A percentile compares a stretch with the other conserved stretches of the same genome.
Evolutionary conservation across 179 eudicot genomes (phyloP).

Genomic region (Spinacia oleracea): DNA sequence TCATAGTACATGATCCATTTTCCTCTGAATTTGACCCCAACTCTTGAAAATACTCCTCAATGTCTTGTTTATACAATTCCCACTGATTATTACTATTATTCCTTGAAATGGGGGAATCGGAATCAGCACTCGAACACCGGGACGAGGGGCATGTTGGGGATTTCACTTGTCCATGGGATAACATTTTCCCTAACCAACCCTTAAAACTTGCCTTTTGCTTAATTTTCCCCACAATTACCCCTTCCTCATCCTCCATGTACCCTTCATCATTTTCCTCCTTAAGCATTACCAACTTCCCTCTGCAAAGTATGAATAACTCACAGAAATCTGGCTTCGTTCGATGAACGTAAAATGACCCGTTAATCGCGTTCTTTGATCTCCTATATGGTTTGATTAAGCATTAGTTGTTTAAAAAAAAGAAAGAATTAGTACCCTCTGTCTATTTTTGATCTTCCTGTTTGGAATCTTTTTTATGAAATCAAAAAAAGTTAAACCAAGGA

Average conservation of each 20-base stretch:
- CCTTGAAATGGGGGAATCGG: slow-evolving; percentile 34
- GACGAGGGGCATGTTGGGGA: slow-evolving; percentile 30
- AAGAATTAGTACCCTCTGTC: not conserved
- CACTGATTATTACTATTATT: slow-evolving; percentile 33
- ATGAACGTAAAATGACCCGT: slow-evolving; percentile 48
- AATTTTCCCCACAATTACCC: slow-evolving; percentile 45
- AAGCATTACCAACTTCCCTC: slow-evolving; percentile 54
- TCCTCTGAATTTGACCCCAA: slow-evolving; percentile 36
- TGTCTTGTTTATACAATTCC: slow-evolving; percentile 51
- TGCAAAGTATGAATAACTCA: slow-evolving; percentile 49
- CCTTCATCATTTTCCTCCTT: slow-evolving; percentile 57
- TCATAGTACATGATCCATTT: slow-evolving; percentile 21
- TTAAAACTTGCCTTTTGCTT: slow-evolving; percentile 44
- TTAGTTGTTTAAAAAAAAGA: not conserved
- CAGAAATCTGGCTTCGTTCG: slow-evolving; percentile 68
- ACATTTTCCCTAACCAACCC: slow-evolving; percentile 55
- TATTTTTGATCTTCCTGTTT: too few species aligned
- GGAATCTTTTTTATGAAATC: too few species aligned
- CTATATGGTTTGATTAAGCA: slow-evolving; percentile 32
- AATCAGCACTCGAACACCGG: slow-evolving; percentile 26
- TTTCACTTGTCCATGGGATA: slow-evolving; percentile 26
- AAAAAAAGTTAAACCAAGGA: too few species aligned
- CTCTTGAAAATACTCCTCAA: slow-evolving; percentile 63
- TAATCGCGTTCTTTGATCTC: slow-evolving; percentile 50
- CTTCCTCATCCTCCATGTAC: slow-evolving; percentile 55